Base-by-base conservation (phyloP, 805 yeast species). In the Cyberlindnera maclurae region DNA sequence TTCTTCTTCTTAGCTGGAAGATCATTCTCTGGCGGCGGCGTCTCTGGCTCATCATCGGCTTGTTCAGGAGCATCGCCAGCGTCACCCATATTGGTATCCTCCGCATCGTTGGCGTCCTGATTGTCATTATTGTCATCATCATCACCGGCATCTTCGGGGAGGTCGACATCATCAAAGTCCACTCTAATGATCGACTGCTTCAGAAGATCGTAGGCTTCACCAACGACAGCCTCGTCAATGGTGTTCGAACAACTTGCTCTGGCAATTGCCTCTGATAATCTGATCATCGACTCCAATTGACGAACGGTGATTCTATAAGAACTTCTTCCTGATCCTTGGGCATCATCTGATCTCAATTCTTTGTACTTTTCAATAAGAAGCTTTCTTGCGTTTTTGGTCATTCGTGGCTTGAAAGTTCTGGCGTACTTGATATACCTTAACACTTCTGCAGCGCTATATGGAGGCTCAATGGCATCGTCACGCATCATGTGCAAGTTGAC, bases 231-330 rank as follows among this genome's bases (percentile, higher is more conserved):
- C 45, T 79, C 88, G 46, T 85, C 93, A 15, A 89, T 84, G 15
- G 35, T 33, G 31, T 46, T 43, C 12, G 53, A 46, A 63, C 97
- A 89, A 61, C 90, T 93, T 20, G 97, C 97, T 49, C 96, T 73
- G 1, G 98, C 97, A 62, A 93, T 89, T 2, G 96, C 97, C 59
- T 93, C 98, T 3, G 93, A 79, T 42, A 93, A 70, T 57, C 98
- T 75, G 49, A 93, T 82, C 88, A 89, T 76, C 38, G 93, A 82
- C 64, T 90, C 98, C 54, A 93, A 71, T 59, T 93, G 98, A 69
- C 98, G 83, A 27, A 93, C 98, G 0, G 98, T 93, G 52, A 93
- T 93, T 59, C 97, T 71, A 60, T 90, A 90, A 43, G 95, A 82
- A 37, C 87, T 77, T 56, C 90, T 71, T 15, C 85, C 83, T 37